phyloP scores from a whole-genome alignment of 768 basidiomycete species.

The Podaxis rugospora region DNA sequence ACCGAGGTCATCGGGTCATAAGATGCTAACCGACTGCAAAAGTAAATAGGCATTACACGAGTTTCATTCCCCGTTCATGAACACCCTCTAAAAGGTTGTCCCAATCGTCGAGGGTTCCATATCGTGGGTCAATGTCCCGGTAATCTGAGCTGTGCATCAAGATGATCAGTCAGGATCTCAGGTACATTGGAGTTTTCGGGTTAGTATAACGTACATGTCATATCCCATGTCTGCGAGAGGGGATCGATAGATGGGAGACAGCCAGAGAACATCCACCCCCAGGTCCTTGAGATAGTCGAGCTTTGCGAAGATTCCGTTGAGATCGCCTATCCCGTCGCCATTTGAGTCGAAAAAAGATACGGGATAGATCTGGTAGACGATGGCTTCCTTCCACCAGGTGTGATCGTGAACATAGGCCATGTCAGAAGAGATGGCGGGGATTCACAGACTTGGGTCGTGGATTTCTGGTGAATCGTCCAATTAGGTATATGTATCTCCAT shows the following conservation, averaged over 20 bases:
- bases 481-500: not conserved
- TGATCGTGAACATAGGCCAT: constrained; percentile 10
- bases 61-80: constrained; percentile 64
- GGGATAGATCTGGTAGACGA: constrained; percentile 70
- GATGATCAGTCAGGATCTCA: not conserved
- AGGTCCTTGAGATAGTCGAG: constrained; percentile 67
- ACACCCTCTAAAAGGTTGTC: constrained; percentile 47
- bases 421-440: not conserved
- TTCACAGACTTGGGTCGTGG: not conserved
- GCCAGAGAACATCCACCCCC: constrained; percentile 66
- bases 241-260: constrained; percentile 66
- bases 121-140: constrained; percentile 55
- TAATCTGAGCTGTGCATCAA: constrained; percentile 51
- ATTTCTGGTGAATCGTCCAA: not conserved
- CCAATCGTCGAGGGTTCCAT: constrained; percentile 62
- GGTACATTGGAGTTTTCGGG: not conserved
- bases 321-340: constrained; percentile 65
- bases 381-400: constrained; percentile 55
- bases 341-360: constrained; percentile 70
- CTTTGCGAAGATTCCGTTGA: constrained; percentile 60
- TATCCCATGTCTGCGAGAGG: constrained; percentile 74
- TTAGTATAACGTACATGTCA: constrained; percentile 45
- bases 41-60: constrained; percentile 40
- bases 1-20: constrained; percentile 3
- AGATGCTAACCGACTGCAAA: not conserved